These are phyloP conservation scores for Tilletia indica DNA, from an alignment of 1,284 basidiomycete genomes.

Conservation along the genomic window DNA sequence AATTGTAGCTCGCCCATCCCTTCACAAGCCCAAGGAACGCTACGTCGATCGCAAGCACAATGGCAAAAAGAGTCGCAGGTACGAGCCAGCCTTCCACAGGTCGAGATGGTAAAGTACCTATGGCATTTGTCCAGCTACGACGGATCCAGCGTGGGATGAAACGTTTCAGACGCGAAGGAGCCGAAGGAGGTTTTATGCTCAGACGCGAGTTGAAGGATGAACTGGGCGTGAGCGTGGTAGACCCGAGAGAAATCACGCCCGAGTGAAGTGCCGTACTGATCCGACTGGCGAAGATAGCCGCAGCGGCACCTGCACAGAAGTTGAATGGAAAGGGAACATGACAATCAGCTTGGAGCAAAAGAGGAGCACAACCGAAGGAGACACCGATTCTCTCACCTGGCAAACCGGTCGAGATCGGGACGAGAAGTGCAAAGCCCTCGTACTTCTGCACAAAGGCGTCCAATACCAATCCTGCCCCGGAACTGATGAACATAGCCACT, in stretches of 20 bases:
- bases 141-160: slow-evolving; percentile 6
- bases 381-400: slow-evolving; percentile 23
- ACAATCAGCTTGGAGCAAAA: not conserved
- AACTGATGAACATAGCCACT: slow-evolving; percentile 87
- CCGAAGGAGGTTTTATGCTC: not conserved
- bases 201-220: slow-evolving; percentile 2
- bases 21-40: slow-evolving; percentile 41
- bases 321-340: slow-evolving; percentile 58
- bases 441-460: slow-evolving; percentile 83
- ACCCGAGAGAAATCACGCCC: slow-evolving; percentile 29
- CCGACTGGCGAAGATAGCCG: slow-evolving; percentile 85
- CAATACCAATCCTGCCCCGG: slow-evolving; percentile 84
- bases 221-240: slow-evolving; percentile 6
- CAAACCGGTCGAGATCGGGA: slow-evolving; percentile 78
- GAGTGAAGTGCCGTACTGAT: slow-evolving; percentile 79
- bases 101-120: slow-evolving; percentile 23
- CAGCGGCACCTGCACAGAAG: slow-evolving; percentile 71
- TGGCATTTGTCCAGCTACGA: not conserved
- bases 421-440: slow-evolving; percentile 81
- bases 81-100: slow-evolving; percentile 42
- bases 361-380: no score
- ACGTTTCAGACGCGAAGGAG: not conserved
- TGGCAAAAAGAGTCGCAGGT: slow-evolving; percentile 39
- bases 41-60: slow-evolving; percentile 37
- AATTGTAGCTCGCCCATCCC: slow-evolving; percentile 40